Base-by-base conservation (phyloP, 768 basidiomycete genomes). In the Phlegmacium glaucopus region DNA sequence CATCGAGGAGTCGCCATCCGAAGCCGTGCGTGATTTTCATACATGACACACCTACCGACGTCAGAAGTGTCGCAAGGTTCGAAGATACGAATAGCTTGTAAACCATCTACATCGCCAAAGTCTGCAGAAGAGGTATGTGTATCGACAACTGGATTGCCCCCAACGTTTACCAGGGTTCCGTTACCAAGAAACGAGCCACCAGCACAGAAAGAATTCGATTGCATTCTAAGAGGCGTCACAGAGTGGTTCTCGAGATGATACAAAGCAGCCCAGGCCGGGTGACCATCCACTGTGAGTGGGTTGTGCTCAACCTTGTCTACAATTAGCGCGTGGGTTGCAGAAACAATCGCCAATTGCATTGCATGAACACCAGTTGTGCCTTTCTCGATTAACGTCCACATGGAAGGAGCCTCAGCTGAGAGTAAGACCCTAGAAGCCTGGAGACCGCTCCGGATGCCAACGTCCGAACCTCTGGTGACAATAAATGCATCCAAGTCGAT, bases 251-350 rank as follows among this genome's bases (percentile, higher is more conserved):
- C 58, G 37, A 92, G 68, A 60, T 89, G 80, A 63, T 84, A 90
- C 15, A 92, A 62, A 7, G 83, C 83, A 0, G 74, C 86, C 89
- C 90, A 92, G 10, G 89, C 87, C 12, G 89, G 88, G 58, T 89
- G 89, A 0, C 84, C 83, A 51, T 77, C 65, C 59, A 90, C 71
- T 1, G 79, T 77, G 42, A 90, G 67, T 27, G 88, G 89, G 58
- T 92, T 91, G 63, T 90, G 87, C 61, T 90, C 88, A 18, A 90
- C 88, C 64, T 91, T 91, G 75, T 92, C 89, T 32, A 92, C 61
- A 41, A 92, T 74, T 52, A 90, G 64, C 12, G 80, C 87, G 54
- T 87, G 86, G 8, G 77, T 79, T 12, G 77, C 58, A 4, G 88
- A 90, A 52, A 90, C 72, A 48, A 90, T 65, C 6, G 72, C 70